Conservation (phyloP, 768 basidiomycete genomes). For the Rhodotorula paludigena region DNA sequence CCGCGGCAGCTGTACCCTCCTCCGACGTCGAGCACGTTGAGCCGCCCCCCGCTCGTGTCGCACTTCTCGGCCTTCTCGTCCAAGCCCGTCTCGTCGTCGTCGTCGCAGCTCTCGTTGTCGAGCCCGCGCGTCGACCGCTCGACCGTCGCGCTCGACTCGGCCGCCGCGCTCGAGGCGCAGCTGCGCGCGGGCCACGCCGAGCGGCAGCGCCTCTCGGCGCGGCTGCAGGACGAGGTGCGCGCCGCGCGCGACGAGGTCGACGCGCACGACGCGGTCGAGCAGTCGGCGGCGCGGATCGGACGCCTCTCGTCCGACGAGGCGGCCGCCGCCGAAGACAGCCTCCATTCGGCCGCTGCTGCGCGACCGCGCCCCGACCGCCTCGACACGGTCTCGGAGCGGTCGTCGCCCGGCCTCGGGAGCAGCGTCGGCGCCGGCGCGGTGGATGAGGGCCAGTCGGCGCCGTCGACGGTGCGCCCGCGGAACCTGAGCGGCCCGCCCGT, state of each 20-base stretch:
- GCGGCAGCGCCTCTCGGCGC: not conserved
- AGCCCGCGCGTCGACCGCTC: not conserved
- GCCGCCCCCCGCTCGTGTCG: slow-evolving; percentile 11
- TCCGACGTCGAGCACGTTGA: not conserved
- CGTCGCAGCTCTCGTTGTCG: not conserved
- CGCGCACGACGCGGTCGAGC: not conserved
- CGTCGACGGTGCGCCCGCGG: slow-evolving; percentile 9
- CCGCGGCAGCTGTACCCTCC: not conserved
- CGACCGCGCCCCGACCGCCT: no score
- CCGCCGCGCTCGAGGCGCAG: no score
- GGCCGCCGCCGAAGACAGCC: not conserved
- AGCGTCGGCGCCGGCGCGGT: not conserved
- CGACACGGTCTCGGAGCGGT: not conserved
- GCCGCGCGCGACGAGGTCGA: not conserved
- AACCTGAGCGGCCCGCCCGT: slow-evolving; percentile 9
- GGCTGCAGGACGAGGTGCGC: slow-evolving; percentile 11
- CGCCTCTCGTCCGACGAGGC: not conserved
- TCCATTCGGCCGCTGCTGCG: not conserved
- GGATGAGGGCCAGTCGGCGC: slow-evolving; percentile 9
- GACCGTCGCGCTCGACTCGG: no score
- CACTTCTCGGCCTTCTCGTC: slow-evolving; percentile 21
- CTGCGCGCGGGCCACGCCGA: not conserved
- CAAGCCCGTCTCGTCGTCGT: not conserved
- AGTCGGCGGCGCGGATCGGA: no score
- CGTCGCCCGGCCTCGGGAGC: not conserved